Evolutionary conservation across 2,329 filamentous ascomycete species (phyloP), one percentile per base, ranked within the genome.

Genomic region (Tetracladium maxilliforme): DNA sequence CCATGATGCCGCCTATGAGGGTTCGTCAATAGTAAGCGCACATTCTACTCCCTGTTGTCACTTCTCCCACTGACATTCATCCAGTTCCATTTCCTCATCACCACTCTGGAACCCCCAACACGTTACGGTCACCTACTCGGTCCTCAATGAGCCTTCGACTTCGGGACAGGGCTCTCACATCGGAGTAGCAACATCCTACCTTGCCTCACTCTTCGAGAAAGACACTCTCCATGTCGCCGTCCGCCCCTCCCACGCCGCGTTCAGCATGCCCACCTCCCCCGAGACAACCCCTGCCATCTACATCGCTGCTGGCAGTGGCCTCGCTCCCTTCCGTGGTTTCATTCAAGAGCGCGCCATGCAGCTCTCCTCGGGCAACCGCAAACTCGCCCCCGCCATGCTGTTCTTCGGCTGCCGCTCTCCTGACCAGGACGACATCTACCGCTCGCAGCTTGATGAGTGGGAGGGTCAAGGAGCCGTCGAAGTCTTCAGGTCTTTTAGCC

Each of bases 1-100:
- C 55, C 23, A 62, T 69, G 49, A 58, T 70, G 3, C 59, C 63
- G 2, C 61, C 67, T 0, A 66, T 75, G 56, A 58, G 64, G 4
- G 48, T 64, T 10, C 58, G 65, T 12, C 61, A 68, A 29, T n/a
- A n/a, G n/a, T n/a, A n/a, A n/a, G n/a, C n/a, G n/a, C n/a, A n/a
- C n/a, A n/a, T n/a, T n/a, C n/a, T n/a, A n/a, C n/a, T n/a, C n/a
- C n/a, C n/a, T n/a, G n/a, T n/a, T n/a, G n/a, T n/a, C n/a, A n/a
- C n/a, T n/a, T n/a, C n/a, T n/a, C n/a, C n/a, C n/a, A n/a, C n/a
- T n/a, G n/a, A n/a, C n/a, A n/a, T n/a, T n/a, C 70, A 70, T n/a
- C n/a, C n/a, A n/a, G n/a, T 41, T 62, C 56, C 9, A 68, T 70
- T 36, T 69, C 64, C 2, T 67, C 61, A 1, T 67, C 62, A 0